A percentile compares a stretch with the other conserved stretches of the same genome.
Conservation (phyloP, 352 stramenopile genomes). For the Globisporangium mamillatum region DNA sequence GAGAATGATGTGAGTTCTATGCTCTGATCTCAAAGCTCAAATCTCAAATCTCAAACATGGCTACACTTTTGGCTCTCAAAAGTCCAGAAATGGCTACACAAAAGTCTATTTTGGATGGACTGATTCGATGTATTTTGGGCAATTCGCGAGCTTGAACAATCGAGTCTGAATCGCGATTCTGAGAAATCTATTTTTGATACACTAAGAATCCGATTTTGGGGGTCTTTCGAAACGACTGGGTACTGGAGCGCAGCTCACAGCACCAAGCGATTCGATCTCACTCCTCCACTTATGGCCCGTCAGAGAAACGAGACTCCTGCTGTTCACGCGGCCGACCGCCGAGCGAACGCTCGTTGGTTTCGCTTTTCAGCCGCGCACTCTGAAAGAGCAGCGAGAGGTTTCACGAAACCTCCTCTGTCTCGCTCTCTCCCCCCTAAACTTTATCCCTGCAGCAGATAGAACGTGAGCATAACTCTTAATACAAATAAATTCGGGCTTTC, state of each 20-base stretch:
- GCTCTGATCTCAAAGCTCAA: background rate
- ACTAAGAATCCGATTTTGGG: background rate
- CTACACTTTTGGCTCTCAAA: conserved; percentile 1
- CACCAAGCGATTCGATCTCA: background rate
- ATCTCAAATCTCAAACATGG: conserved; percentile 3
- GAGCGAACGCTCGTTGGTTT: background rate
- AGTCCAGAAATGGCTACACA: background rate
- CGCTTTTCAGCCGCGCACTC: background rate
- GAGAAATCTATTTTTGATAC: background rate
- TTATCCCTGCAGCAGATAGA: background rate
- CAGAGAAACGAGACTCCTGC: background rate
- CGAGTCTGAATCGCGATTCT: background rate
- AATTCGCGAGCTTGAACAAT: background rate
- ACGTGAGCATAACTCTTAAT: background rate
- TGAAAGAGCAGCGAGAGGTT: background rate
- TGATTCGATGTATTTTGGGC: background rate
- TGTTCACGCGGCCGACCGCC: background rate
- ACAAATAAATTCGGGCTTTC: background rate
- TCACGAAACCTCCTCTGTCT: background rate
- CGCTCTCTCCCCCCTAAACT: background rate
- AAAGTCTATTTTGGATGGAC: background rate
- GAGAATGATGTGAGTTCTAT: background rate
- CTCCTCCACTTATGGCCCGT: too few relatives aligned
- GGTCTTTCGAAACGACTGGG: background rate
- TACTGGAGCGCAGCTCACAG: background rate